Evolutionary conservation across 768 basidiomycete species (phyloP).

Genomic region (Mycena rosella): DNA sequence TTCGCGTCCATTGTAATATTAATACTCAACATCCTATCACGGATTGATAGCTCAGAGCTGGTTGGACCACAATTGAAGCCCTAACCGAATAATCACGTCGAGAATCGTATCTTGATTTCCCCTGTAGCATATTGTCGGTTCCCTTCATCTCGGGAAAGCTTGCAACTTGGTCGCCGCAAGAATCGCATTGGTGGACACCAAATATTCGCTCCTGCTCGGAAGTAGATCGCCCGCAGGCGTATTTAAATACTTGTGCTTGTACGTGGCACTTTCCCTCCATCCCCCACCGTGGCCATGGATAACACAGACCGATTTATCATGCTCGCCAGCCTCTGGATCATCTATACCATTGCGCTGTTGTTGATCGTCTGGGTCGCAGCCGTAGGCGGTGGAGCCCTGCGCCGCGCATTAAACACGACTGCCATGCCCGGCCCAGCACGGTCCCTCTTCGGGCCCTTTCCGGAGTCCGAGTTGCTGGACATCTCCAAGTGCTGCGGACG

Average conservation of each 20-base stretch:
- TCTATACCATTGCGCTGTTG: slow-evolving; percentile 29
- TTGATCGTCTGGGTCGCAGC: slow-evolving; percentile 9
- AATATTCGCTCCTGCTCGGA: slow-evolving; percentile 26
- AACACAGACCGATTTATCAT: slow-evolving; percentile 27
- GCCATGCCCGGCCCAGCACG: slow-evolving; percentile 10
- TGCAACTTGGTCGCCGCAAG: background rate
- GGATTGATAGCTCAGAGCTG: too few relatives aligned
- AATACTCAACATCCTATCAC: too few relatives aligned
- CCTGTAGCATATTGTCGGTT: background rate
- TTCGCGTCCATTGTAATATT: too few relatives aligned
- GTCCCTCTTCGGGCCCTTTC: background rate
- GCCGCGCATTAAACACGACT: slow-evolving; percentile 20
- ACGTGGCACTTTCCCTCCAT: background rate
- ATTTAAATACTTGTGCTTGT: background rate
- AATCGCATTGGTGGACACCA: too few relatives aligned
- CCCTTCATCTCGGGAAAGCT: background rate
- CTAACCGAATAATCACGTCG: too few relatives aligned
- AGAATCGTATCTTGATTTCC: background rate
- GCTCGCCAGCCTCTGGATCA: slow-evolving; percentile 34
- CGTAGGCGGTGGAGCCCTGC: background rate
- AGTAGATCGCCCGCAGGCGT: slow-evolving; percentile 6
- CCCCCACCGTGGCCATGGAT: background rate
- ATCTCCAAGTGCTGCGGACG: background rate
- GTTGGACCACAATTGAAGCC: too few relatives aligned
- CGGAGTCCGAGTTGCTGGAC: background rate